phyloP scores from a whole-genome alignment of 1,284 basidiomycete species.

The Vanrija pseudolonga region DNA sequence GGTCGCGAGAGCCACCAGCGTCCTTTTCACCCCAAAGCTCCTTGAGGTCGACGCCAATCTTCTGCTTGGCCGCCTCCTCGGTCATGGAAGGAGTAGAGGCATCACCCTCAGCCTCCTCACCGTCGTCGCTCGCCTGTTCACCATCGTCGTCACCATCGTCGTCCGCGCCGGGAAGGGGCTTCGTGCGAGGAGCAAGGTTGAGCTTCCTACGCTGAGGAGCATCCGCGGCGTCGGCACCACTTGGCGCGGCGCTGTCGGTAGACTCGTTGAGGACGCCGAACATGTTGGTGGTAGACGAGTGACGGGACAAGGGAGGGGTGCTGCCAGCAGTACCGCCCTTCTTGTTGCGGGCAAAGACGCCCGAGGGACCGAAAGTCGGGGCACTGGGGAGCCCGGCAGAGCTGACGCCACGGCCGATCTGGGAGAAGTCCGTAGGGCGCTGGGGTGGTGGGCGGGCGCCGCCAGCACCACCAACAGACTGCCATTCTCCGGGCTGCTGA shows the following conservation, averaged over 20 bases:
- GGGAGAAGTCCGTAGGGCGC: slow-evolving; percentile 67
- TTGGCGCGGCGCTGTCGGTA: slow-evolving; percentile 48
- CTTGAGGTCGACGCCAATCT: slow-evolving; percentile 60
- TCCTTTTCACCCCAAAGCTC: slow-evolving; percentile 52
- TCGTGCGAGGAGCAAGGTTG: slow-evolving; percentile 61
- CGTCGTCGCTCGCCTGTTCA: slow-evolving; percentile 56
- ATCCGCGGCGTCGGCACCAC: slow-evolving; percentile 47
- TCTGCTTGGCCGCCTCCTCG: slow-evolving; percentile 67
- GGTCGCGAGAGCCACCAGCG: slow-evolving; percentile 43
- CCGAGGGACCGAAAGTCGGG: slow-evolving; percentile 74
- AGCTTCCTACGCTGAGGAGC: slow-evolving; percentile 68
- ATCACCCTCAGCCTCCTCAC: slow-evolving; percentile 50
- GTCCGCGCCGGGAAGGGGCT: slow-evolving; percentile 51
- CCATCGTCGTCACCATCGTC: slow-evolving; percentile 44
- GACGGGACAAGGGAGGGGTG: slow-evolving; percentile 67
- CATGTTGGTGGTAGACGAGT: slow-evolving; percentile 78
- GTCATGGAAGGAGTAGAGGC: slow-evolving; percentile 59
- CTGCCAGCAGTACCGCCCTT: slow-evolving; percentile 52
- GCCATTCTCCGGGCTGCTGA: slow-evolving; percentile 73
- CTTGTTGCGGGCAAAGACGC: slow-evolving; percentile 72
- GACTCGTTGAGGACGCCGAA: slow-evolving; percentile 69
- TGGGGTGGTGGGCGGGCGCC: slow-evolving; percentile 45
- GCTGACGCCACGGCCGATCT: slow-evolving; percentile 71
- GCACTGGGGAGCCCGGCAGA: slow-evolving; percentile 73
- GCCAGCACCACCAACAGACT: slow-evolving; percentile 62